Conservation (phyloP, 345 rosid genomes). For the Linum usitatissimum region DNA sequence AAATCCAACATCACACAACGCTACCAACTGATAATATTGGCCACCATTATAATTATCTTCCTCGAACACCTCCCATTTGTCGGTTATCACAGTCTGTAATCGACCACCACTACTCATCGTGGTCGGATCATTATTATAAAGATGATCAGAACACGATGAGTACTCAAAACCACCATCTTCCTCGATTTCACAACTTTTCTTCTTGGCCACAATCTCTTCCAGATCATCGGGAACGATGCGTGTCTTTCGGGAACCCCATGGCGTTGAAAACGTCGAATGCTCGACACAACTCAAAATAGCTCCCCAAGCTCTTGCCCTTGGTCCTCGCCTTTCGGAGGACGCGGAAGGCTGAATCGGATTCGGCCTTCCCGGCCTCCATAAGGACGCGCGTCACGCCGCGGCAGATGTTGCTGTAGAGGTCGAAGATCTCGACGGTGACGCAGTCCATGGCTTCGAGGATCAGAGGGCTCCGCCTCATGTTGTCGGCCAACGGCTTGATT, state of each 20-base stretch:
- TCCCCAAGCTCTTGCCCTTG: slow-evolving; percentile 36
- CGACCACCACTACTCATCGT: neutral
- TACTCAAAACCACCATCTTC: neutral
- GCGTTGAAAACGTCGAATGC: slow-evolving; percentile 43
- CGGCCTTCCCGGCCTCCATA: slow-evolving; percentile 25
- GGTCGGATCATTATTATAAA: too few species aligned
- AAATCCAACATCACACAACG: neutral
- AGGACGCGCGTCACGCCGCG: slow-evolving; percentile 37
- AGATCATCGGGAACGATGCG: slow-evolving; percentile 26
- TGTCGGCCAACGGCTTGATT: slow-evolving; percentile 39
- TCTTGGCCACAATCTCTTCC: neutral
- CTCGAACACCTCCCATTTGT: slow-evolving; percentile 55
- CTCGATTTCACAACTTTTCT: slow-evolving; percentile 2
- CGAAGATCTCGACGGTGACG: slow-evolving; percentile 44
- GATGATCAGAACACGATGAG: too few species aligned
- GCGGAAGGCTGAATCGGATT: slow-evolving; percentile 42
- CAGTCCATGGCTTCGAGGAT: slow-evolving; percentile 73
- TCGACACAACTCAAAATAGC: slow-evolving; percentile 42
- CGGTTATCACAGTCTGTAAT: slow-evolving; percentile 37
- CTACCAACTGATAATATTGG: neutral
- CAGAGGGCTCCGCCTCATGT: slow-evolving; percentile 29
- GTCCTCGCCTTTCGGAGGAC: slow-evolving; percentile 38
- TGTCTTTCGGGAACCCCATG: slow-evolving; percentile 34
- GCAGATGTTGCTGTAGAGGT: slow-evolving; percentile 52
- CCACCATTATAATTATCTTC: slow-evolving; percentile 15